phyloP scores from a whole-genome alignment of 768 basidiomycete species.

The Lenzites betulinus region DNA sequence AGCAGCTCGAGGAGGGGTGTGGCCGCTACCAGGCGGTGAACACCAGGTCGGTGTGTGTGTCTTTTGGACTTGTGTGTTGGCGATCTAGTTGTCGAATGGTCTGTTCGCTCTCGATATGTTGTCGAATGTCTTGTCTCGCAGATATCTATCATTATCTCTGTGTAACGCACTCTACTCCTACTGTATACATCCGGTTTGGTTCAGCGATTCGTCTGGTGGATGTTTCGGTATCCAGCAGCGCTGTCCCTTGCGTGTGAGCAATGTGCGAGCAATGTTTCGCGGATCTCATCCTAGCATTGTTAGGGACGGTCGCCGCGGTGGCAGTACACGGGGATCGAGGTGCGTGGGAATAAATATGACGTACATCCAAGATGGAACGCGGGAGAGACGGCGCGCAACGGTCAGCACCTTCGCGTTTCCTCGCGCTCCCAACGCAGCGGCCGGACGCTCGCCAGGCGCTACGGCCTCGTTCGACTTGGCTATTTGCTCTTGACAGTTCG shows the following conservation, averaged over 20 bases:
- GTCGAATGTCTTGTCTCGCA: neutral
- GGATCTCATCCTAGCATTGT: too few species aligned
- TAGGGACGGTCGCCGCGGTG: too few species aligned
- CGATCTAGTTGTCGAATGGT: conserved; percentile 14
- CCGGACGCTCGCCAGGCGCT: neutral
- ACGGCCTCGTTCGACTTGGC: neutral
- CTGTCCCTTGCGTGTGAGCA: too few species aligned
- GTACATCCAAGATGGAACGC: too few species aligned
- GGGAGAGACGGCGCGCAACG: too few species aligned
- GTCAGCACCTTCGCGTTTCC: too few species aligned
- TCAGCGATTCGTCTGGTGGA: too few species aligned
- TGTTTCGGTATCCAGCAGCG: too few species aligned
- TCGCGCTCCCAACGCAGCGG: too few species aligned
- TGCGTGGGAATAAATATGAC: too few species aligned
- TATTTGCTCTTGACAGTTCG: neutral
- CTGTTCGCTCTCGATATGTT: conserved; percentile 21
- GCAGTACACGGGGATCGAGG: too few species aligned
- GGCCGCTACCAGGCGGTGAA: neutral
- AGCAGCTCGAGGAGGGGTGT: neutral
- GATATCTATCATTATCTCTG: neutral
- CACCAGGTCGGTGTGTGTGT: neutral
- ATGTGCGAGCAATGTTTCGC: too few species aligned
- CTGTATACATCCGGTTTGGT: neutral
- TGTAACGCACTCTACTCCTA: neutral
- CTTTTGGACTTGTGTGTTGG: neutral